Base-by-base conservation (phyloP, 2,329 filamentous ascomycete genomes). In the Tolypocladium guangdongense region DNA sequence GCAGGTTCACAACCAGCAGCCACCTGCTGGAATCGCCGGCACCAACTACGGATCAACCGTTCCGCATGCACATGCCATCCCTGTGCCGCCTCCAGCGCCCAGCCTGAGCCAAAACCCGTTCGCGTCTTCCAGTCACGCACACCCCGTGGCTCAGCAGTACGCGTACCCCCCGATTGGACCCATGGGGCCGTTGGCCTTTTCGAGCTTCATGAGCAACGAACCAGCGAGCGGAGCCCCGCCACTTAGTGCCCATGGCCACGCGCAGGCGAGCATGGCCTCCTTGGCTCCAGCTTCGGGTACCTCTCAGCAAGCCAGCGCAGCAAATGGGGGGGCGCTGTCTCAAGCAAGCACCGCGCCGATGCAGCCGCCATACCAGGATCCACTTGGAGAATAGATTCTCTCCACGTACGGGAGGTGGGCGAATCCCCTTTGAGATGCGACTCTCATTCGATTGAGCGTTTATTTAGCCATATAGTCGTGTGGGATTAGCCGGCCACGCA, bases 291-390 rank as follows among this genome's bases (percentile, higher is more conserved):
- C 62, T 30, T 56, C 59, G 10, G 57, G 56, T 14, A 50, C 55
- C 10, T 56, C 60, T 37, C 52, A 49, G 24, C 56, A 60, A 50
- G 59, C 60, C 35, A 65, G 60, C 47, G 48, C 57, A 6, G 57
- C 59, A n/a, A 63, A 62, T 35, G 60, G 59, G 30, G 63, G 60
- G 18, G 46, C 59, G 7, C 55, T 63, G 14, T 56, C 62, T 22
- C 65, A 65, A n/a, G 67, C 69, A 36, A 71, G 69, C 60, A 70
- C 68, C 7, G 69, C 68, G 14, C 64, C 65, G 4, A 65, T 71
- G 54, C 67, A 71, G 52, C 64, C 62, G 50, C 58, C 61, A 54
- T 50, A 24, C 12, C 50, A 38, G 20, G 54, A 56, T 16, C 12
- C 39, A 18, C n/a, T 47, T 32, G 18, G 47, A 30, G 50, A 52